Evolutionary conservation across 2,329 filamentous ascomycete species (phyloP).

Genomic region (Colletotrichum zoysiae): DNA sequence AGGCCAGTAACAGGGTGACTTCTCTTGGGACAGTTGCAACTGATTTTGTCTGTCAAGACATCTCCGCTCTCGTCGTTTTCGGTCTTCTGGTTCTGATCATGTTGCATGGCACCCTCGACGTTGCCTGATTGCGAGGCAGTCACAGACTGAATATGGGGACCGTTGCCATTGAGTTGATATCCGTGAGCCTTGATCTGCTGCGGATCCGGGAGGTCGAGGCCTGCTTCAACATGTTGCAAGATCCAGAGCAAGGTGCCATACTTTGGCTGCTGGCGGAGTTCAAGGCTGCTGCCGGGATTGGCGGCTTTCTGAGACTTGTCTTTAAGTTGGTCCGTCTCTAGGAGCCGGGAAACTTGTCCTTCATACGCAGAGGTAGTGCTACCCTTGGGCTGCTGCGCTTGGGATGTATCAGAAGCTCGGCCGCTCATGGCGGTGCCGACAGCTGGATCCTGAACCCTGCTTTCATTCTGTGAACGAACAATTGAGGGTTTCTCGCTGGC

Average conservation of each 20-base stretch:
- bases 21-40: conserved; percentile 22
- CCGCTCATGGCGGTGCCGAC: background rate
- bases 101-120: background rate
- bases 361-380: background rate
- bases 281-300: background rate
- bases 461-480: background rate
- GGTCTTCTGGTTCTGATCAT: background rate
- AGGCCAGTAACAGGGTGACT: conserved; percentile 19
- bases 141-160: background rate
- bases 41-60: background rate
- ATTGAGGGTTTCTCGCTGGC: background rate
- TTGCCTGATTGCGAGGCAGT: background rate
- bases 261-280: background rate
- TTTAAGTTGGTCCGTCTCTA: background rate
- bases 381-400: background rate
- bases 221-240: conserved; percentile 4
- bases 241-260: conserved; percentile 4
- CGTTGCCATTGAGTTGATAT: background rate
- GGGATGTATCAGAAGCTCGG: background rate
- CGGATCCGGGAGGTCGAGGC: conserved; percentile 4
- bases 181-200: background rate
- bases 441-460: background rate
- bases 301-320: background rate
- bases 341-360: background rate
- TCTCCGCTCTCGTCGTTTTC: background rate